A percentile compares a stretch with the other conserved stretches of the same genome.
phyloP scores from a whole-genome alignment of 768 basidiomycete genomes.

The Sistotremastrum suecicum region DNA sequence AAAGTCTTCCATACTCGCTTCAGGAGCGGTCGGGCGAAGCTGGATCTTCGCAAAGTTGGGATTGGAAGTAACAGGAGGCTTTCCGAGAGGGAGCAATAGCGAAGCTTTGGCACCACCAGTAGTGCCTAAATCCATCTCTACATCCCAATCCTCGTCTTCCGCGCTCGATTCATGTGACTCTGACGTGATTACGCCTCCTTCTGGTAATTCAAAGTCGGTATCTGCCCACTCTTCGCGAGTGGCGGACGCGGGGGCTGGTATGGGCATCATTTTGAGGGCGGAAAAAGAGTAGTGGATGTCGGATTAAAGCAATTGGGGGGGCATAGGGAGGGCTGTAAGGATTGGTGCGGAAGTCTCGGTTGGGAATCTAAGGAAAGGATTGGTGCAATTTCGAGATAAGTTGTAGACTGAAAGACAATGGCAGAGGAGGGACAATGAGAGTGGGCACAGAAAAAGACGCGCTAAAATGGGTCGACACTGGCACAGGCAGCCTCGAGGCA shows the following conservation, averaged over 20 bases:
- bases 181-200: constrained; percentile 36
- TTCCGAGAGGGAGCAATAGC: constrained; percentile 16
- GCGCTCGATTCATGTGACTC: constrained; percentile 53
- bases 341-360: constrained; percentile 6
- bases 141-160: constrained; percentile 65
- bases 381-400: constrained; percentile 2
- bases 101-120: constrained; percentile 37
- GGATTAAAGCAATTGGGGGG: not conserved
- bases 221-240: constrained; percentile 74
- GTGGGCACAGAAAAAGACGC: not conserved
- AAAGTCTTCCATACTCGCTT: constrained; percentile 18
- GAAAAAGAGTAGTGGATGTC: not conserved
- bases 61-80: constrained; percentile 15
- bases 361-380: constrained; percentile 10
- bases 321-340: constrained; percentile 9
- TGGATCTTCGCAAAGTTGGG: not conserved
- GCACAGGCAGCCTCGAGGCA: not conserved
- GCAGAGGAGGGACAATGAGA: not conserved
- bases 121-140: constrained; percentile 54
- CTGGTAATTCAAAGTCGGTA: constrained; percentile 76
- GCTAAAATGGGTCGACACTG: not conserved
- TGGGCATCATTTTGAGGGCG: constrained; percentile 34
- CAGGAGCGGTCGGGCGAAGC: constrained; percentile 33
- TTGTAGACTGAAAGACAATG: not conserved
- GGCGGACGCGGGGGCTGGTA: constrained; percentile 41